Conservation (phyloP, 2,329 filamentous ascomycete species). For the Chrysoporthe deuterocubensis region DNA sequence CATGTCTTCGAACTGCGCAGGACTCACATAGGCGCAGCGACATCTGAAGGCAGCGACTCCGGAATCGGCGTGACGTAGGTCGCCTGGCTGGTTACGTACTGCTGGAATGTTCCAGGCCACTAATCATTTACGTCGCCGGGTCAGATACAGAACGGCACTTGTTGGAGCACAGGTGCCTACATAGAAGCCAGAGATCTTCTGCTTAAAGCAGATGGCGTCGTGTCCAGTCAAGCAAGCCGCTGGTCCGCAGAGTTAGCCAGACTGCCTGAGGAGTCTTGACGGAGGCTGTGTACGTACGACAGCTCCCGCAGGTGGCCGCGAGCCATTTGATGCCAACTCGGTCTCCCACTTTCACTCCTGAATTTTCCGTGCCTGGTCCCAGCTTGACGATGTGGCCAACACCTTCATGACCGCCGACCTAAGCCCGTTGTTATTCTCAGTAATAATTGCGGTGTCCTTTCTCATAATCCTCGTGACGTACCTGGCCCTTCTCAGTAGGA, state of each 20-base stretch:
- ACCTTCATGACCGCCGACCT: slow-evolving; percentile 67
- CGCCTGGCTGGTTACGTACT: slow-evolving; percentile 67
- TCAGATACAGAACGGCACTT: neutral
- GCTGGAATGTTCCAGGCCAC: slow-evolving; percentile 73
- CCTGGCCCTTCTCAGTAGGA: slow-evolving; percentile 28
- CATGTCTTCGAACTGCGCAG: neutral
- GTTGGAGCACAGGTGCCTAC: neutral
- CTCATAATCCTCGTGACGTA: slow-evolving; percentile 2
- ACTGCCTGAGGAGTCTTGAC: neutral
- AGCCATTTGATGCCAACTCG: slow-evolving; percentile 75
- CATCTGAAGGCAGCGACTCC: slow-evolving; percentile 59
- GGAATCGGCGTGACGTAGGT: slow-evolving; percentile 74
- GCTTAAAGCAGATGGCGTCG: slow-evolving; percentile 67
- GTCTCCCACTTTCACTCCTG: slow-evolving; percentile 66
- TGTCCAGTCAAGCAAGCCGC: slow-evolving; percentile 58
- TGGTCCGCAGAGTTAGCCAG: slow-evolving; percentile 36
- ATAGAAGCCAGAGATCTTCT: slow-evolving; percentile 68
- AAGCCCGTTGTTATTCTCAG: slow-evolving; percentile 35
- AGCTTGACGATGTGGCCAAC: slow-evolving; percentile 68
- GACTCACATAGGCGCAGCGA: slow-evolving; percentile 63
- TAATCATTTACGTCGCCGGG: neutral
- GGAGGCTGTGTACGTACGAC: slow-evolving; percentile 32
- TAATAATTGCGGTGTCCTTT: neutral
- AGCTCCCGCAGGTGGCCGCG: slow-evolving; percentile 58
- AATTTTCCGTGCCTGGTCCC: slow-evolving; percentile 60